Base-by-base conservation (phyloP, 2,329 filamentous ascomycete species). In the Colletotrichum aenigma region DNA sequence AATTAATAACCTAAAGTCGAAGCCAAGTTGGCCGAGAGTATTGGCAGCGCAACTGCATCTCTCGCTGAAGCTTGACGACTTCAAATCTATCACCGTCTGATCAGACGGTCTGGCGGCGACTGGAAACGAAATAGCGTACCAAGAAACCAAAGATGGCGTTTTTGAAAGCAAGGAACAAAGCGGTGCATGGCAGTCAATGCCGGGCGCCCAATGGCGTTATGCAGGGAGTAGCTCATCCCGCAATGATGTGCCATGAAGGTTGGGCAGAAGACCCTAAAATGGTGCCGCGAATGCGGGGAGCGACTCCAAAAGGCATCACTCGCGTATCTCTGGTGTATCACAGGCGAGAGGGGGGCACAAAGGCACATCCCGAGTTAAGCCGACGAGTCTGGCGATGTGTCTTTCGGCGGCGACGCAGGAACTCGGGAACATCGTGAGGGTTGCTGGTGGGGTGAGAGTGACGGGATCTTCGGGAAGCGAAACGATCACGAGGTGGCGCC, bases 21-120 rank as follows among this genome's bases (percentile, higher is more conserved):
- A 66, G 74, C 65, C 74, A 76, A 74, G 70, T 64, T 66, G 70
- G 64, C 48, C 70, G 43, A 69, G 70, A 48, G 32, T 43, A 52
- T 68, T 66, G 70, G 70, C 56, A 26, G 15, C 15, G 36, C 84
- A 81, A 86, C 86, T 79, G 86, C 66, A 83, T 87, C 79, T 73
- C 83, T 69, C 78, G 82, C 71, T 81, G 43, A 62, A 56, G 30
- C 13, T 76, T 66, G 21, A 58, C 43, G 21, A n/a, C 21, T 7
- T 68, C 18, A 5, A 6, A 13, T n/a, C 18, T 10, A 4, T 8
- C n/a, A 28, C 5, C 16, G 5, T 24, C 84, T 70, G 77, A 82
- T 68, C 83, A 82, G 71, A 79, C 79, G 65, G 80, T 79, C 74
- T 62, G 6, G 30, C 16, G 26, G 61, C 15, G n/a, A 34, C 16